Evolutionary conservation across 1,139 yeast genomes (phyloP).

Genomic region (Geotrichum klebahnii): DNA sequence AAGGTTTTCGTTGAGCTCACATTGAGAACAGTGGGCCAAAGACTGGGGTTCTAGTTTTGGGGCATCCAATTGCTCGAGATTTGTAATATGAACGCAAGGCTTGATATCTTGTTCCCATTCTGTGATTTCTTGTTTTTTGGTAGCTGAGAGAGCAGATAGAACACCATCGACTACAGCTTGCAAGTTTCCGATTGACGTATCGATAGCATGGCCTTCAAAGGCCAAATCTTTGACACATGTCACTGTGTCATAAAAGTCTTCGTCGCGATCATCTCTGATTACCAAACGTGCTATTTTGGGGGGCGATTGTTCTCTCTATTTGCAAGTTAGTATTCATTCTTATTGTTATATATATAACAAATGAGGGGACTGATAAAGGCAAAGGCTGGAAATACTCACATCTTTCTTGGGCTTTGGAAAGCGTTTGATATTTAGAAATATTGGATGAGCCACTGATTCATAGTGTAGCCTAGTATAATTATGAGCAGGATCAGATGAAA

Average conservation of each 20-base stretch:
- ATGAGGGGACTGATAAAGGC: neutral
- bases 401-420: conserved; percentile 43
- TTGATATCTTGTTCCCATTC: conserved; percentile 89
- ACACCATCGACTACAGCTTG: conserved; percentile 47
- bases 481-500: conserved; percentile 48
- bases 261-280: conserved; percentile 63
- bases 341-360: neutral
- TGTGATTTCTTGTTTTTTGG: conserved; percentile 65
- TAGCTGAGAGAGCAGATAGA: conserved; percentile 60
- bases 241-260: conserved; percentile 57
- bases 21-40: conserved; percentile 52
- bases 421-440: conserved; percentile 52
- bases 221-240: conserved; percentile 47
- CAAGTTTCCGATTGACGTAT: conserved; percentile 23
- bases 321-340: neutral
- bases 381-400: conserved; percentile 14
- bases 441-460: conserved; percentile 48
- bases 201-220: conserved; percentile 25
- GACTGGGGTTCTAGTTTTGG: conserved; percentile 24
- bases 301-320: conserved; percentile 36
- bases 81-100: conserved; percentile 71
- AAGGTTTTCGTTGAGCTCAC: conserved; percentile 70
- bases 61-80: conserved; percentile 43
- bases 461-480: conserved; percentile 56
- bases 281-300: conserved; percentile 69